These are phyloP conservation scores for Talaromyces sp. DNA, from an alignment of 2,329 filamentous ascomycete species.

Conservation along the genomic window DNA sequence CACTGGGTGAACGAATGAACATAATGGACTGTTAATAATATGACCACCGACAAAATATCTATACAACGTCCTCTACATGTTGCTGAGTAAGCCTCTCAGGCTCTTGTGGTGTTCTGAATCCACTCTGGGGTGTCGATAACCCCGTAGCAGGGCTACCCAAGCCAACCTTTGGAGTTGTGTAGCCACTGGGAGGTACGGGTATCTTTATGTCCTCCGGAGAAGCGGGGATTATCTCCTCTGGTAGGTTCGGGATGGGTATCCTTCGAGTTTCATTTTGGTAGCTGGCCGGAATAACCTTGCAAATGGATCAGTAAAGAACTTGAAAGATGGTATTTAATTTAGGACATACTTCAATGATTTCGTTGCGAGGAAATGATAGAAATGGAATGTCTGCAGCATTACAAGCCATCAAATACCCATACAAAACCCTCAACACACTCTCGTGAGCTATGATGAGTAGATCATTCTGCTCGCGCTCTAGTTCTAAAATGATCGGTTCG, in stretches of 20 bases:
- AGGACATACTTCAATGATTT: constrained; percentile 77
- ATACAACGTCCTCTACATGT: constrained; percentile 42
- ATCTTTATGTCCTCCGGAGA: constrained; percentile 80
- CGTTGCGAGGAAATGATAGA: constrained; percentile 88
- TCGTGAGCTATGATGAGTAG: constrained; percentile 98
- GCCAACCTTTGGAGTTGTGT: constrained; percentile 43
- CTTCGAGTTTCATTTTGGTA: constrained; percentile 96
- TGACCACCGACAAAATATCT: constrained; percentile 22
- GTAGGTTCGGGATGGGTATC: constrained; percentile 73
- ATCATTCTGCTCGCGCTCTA: constrained; percentile 95
- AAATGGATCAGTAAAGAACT: constrained; percentile 19
- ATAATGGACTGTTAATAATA: not conserved
- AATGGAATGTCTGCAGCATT: constrained; percentile 91
- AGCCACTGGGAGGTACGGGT: constrained; percentile 61
- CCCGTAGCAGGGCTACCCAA: constrained; percentile 39
- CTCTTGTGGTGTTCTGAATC: constrained; percentile 41
- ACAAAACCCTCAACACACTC: constrained; percentile 92
- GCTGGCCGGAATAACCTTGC: constrained; percentile 82
- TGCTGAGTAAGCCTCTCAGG: constrained; percentile 44
- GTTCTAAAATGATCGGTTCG: constrained; percentile 94
- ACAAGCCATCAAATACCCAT: constrained; percentile 98
- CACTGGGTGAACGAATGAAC: not conserved
- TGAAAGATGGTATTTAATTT: not conserved
- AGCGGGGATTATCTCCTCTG: constrained; percentile 64
- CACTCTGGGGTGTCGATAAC: constrained; percentile 43